A percentile compares a stretch with the other conserved stretches of the same genome.
These are phyloP conservation scores for Daucus carota DNA, from an alignment of 129 eudicot species.

Conservation along the genomic window DH1_v3.0 NC_030382.2:48838501-48839000, in stretches of 20 bases:
- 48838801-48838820: background rate
- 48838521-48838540: too few relatives aligned
- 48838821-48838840: background rate
- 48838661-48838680: conserved; percentile 70
- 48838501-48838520: too few relatives aligned
- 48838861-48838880: background rate
- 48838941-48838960: background rate
- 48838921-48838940: background rate
- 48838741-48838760: background rate
- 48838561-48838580: background rate
- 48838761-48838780: background rate
- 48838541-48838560: background rate
- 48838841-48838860: background rate
- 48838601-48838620: background rate
- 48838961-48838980: background rate
- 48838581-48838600: background rate
- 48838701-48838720: conserved; percentile 52
- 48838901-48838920: background rate
- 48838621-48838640: conserved; percentile 11
- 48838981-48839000: background rate
- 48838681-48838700: conserved; percentile 83
- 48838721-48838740: conserved; percentile 5
- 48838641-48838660: conserved; percentile 59
- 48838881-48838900: background rate
- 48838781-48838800: background rate